phyloP scores from a whole-genome alignment of 2,329 filamentous ascomycete species.

The Metarhizium album region DNA sequence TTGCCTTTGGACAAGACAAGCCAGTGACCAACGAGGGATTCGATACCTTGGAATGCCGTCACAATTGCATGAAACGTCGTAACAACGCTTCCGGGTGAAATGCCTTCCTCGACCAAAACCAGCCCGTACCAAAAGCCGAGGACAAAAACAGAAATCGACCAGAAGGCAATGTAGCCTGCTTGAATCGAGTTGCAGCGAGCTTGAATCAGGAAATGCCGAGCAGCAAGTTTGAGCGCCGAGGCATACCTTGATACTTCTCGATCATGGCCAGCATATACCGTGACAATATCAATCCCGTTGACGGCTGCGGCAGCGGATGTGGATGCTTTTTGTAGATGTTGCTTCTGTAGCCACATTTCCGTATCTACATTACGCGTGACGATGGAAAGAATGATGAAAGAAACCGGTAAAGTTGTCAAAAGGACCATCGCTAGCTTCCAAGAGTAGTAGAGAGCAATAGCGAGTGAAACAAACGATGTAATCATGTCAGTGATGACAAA shows the following conservation, averaged over 20 bases:
- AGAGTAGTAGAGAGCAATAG: slow-evolving; percentile 65
- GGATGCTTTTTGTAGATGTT: slow-evolving; percentile 56
- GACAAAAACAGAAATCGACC: slow-evolving; percentile 70
- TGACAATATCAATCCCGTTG: slow-evolving; percentile 71
- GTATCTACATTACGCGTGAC: slow-evolving; percentile 51
- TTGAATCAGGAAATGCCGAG: slow-evolving; percentile 54
- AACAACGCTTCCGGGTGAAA: slow-evolving; percentile 56
- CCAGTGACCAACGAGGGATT: slow-evolving; percentile 65
- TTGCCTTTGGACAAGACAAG: slow-evolving; percentile 71
- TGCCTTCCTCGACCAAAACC: slow-evolving; percentile 50
- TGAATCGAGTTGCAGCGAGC: slow-evolving; percentile 60
- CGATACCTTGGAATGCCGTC: slow-evolving; percentile 63
- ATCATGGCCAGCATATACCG: slow-evolving; percentile 68
- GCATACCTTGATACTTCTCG: slow-evolving; percentile 59
- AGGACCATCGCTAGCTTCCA: slow-evolving; percentile 80
- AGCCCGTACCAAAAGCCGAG: slow-evolving; percentile 85
- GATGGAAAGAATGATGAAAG: slow-evolving; percentile 46
- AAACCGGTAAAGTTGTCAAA: slow-evolving; percentile 60
- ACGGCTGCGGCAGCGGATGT: slow-evolving; percentile 62
- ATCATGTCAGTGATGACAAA: slow-evolving; percentile 53
- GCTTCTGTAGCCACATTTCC: slow-evolving; percentile 59
- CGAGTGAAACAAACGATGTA: slow-evolving; percentile 54
- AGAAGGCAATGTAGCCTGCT: slow-evolving; percentile 61
- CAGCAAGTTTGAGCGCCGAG: slow-evolving; percentile 44
- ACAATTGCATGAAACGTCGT: slow-evolving; percentile 81